Evolutionary conservation across 352 stramenopile species (phyloP), one percentile per base, ranked within the genome.

Genomic region (Globisporangium uncinulatum): DNA sequence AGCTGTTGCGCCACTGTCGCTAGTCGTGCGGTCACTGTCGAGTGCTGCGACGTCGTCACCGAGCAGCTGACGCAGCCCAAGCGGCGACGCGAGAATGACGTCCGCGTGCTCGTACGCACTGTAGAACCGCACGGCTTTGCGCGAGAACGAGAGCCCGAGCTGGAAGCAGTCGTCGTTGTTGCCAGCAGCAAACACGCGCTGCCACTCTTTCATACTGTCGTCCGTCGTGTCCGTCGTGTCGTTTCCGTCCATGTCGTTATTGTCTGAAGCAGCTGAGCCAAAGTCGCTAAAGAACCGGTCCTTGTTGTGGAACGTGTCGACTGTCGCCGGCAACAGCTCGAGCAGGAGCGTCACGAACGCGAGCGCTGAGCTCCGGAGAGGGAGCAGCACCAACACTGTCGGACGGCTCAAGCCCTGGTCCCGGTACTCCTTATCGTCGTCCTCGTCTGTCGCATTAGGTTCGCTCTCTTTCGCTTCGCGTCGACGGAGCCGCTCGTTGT

Each of bases 121-220:
- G 67, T 89, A 92, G 54, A 92, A 89, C 4, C 77, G 79, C 46
- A 92, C 56, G 2, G 66, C 64, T 43, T 83, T 86, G 17, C 83
- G 73, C 2, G 83, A 83, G 34, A 92, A 74, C 4, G 80, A 86
- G 24, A 92, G 47, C 0, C 83, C 83, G 34, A 90, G 66, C 56
- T 92, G 83, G 61, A 92, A 92, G 50, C 70, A 85, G 67, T 92
- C 83, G 63, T 92, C 83, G 55, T 89, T 89, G 63, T 92, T 90
- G 41, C 83, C 83, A 8, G 76, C 64, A 7, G 66, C 54, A 37
- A 92, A 90, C 21, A 92, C 77, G 15, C 76, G 68, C 58, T 90
- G 80, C 83, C 83, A 92, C 56, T 87, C 79, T 48, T 87, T 87
- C 46, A 75, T 59, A 14, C 60, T 67, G 7, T 72, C 66, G 4